Evolutionary conservation across 1,284 basidiomycete genomes (phyloP), one percentile per base, ranked within the genome.

Genomic region (Microbotryomycetes sp.): DNA sequence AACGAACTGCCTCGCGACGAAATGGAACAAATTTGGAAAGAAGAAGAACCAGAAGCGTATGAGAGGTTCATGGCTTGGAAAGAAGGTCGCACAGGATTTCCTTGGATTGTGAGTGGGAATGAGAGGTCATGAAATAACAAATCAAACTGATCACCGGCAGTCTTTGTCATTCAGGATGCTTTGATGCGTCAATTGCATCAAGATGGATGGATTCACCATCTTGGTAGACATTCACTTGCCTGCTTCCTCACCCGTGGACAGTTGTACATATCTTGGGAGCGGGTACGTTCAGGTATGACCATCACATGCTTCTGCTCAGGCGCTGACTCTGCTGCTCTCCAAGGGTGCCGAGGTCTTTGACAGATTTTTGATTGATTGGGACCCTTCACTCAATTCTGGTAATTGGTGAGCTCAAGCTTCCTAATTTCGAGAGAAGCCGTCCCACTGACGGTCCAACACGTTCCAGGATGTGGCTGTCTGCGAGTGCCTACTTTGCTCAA

Each of bases 231-330:
- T 71, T 78, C 76, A 12, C 80, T 82, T 50, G 83, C 82, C 6
- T 81, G 79, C 68, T 82, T 80, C 72, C 72, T 82, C 23, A 80
- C 79, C 9, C 75, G 81, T 51, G 80, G 81, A 19, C 80, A 82
- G 67, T 79, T 80, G 67, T 81, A 82, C 73, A 79, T 82, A 65
- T 79, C 78, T 7, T 83, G 80, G 81, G 82, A 82, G 68, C 72
- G 79, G 54, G 54, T 48, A 22, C 6, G 54, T 30, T 4, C 6
- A 19, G 4, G 9, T 6, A 2, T 51, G 49, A n/a, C n/a, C n/a
- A n/a, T n/a, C n/a, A n/a, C n/a, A n/a, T n/a, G n/a, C n/a, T n/a
- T n/a, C n/a, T n/a, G n/a, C n/a, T n/a, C n/a, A n/a, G n/a, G n/a
- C n/a, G 29, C 3, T n/a, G 26, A 9, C 36, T 2, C 16, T 28